A percentile compares a stretch with the other conserved stretches of the same genome.
Evolutionary conservation across 2,329 filamentous ascomycete species (phyloP).

Genomic region (Colletotrichum paranaense): DNA sequence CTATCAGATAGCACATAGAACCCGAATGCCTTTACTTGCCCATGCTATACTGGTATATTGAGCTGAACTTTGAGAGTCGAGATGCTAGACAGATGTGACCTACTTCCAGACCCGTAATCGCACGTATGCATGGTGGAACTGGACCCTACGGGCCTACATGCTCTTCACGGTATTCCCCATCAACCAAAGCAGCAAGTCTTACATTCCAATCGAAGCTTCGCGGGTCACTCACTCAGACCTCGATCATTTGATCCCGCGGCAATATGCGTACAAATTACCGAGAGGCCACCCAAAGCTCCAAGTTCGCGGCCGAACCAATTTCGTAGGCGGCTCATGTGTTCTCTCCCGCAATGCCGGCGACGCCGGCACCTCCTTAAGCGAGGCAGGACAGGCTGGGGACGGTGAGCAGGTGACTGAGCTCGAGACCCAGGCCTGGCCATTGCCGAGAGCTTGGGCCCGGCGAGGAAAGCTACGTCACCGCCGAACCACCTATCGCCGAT

Average conservation of each 20-base stretch:
- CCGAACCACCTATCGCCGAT: not conserved
- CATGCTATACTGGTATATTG: too few relatives aligned
- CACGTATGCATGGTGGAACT: too few relatives aligned
- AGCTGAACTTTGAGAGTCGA: too few relatives aligned
- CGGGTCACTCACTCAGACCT: not conserved
- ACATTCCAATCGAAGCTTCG: too few relatives aligned
- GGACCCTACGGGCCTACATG: too few relatives aligned
- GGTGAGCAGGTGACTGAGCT: slow-evolving; percentile 14
- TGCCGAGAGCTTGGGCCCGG: slow-evolving; percentile 13
- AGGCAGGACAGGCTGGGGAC: not conserved
- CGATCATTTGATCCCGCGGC: not conserved
- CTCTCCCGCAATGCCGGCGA: slow-evolving; percentile 19
- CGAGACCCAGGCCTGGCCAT: slow-evolving; percentile 1
- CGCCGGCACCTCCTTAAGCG: slow-evolving; percentile 14
- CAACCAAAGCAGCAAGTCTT: too few relatives aligned
- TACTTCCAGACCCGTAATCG: too few relatives aligned
- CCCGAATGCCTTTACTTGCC: too few relatives aligned
- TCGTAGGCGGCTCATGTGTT: slow-evolving; percentile 1
- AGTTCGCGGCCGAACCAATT: slow-evolving; percentile 1
- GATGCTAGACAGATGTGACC: too few relatives aligned
- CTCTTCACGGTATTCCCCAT: too few relatives aligned
- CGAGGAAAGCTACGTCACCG: not conserved
- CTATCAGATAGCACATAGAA: too few relatives aligned
- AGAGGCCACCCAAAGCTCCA: not conserved
- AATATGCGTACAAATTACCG: not conserved